Percentiles rank a stretch among this genome's conserved stretches.
Evolutionary conservation across 352 stramenopile species (phyloP).

Genomic region (Globisporangium polare): DNA sequence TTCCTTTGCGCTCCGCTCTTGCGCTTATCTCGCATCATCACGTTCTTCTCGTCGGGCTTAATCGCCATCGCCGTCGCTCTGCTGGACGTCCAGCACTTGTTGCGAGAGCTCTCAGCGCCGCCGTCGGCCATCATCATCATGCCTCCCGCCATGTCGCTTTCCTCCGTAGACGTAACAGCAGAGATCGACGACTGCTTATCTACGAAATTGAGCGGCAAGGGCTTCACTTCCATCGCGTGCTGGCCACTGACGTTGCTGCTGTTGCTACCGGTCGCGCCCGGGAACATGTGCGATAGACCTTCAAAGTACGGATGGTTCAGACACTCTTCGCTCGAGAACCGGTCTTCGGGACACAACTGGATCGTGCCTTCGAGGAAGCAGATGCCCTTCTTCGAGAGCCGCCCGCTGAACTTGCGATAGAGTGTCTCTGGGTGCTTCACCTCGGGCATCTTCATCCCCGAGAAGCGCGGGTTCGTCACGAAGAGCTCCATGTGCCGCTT

Average conservation of each 20-base stretch:
- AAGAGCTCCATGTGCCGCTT: slow-evolving; percentile 92
- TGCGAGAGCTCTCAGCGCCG: slow-evolving; percentile 31
- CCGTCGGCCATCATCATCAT: slow-evolving; percentile 19
- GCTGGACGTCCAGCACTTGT: slow-evolving; percentile 32
- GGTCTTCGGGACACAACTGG: slow-evolving; percentile 68
- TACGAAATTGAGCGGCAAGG: slow-evolving; percentile 22
- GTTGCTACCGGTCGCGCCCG: background rate
- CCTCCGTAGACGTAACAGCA: slow-evolving; percentile 16
- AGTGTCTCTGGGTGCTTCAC: slow-evolving; percentile 91
- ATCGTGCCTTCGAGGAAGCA: slow-evolving; percentile 80
- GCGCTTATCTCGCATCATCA: slow-evolving; percentile 35
- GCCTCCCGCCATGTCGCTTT: slow-evolving; percentile 11
- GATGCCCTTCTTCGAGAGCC: slow-evolving; percentile 80
- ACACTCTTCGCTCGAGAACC: slow-evolving; percentile 71
- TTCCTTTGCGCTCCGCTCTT: slow-evolving; percentile 32
- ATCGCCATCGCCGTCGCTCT: slow-evolving; percentile 5
- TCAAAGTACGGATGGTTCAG: slow-evolving; percentile 89
- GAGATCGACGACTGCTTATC: slow-evolving; percentile 25
- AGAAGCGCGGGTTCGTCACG: slow-evolving; percentile 88
- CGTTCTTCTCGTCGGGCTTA: slow-evolving; percentile 36
- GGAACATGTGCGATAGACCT: slow-evolving; percentile 31
- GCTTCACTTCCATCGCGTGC: slow-evolving; percentile 25
- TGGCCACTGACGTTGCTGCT: slow-evolving; percentile 8
- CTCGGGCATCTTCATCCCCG: slow-evolving; percentile 91
- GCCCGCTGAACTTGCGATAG: slow-evolving; percentile 87